Evolutionary conservation across 163 green algal species (phyloP).

Genomic region (Smithsoniella earleae): DNA sequence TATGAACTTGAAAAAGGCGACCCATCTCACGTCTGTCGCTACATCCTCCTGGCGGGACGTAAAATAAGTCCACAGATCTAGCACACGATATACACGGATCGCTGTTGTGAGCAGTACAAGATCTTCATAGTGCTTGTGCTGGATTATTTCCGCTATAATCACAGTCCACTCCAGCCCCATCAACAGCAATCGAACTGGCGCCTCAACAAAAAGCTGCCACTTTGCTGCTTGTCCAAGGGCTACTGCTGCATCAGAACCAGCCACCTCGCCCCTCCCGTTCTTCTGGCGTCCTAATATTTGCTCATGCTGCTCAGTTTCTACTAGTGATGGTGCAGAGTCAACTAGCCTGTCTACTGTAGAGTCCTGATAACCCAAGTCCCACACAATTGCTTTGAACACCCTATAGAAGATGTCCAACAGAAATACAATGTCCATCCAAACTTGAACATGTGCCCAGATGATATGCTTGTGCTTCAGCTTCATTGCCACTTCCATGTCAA

Average conservation of each 20-base stretch:
- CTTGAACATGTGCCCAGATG: background rate
- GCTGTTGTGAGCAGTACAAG: background rate
- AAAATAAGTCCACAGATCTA: slow-evolving; percentile 8
- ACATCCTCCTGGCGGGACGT: slow-evolving; percentile 5
- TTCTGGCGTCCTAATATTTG: background rate
- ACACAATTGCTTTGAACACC: background rate
- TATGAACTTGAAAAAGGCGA: slow-evolving; percentile 26
- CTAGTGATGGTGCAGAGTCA: background rate
- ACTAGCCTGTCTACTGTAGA: background rate
- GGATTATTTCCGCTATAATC: too few species aligned
- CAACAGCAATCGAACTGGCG: background rate
- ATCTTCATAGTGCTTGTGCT: background rate
- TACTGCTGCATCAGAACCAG: background rate
- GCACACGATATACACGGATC: background rate
- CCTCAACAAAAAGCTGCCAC: background rate
- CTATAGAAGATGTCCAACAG: background rate
- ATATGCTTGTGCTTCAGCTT: too few species aligned
- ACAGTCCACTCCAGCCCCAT: background rate
- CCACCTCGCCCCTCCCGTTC: background rate
- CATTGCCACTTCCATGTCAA: background rate
- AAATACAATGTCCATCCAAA: background rate
- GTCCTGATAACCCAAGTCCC: background rate
- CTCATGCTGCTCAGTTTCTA: background rate
- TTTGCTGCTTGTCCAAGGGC: background rate
- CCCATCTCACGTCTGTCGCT: background rate